phyloP scores from a whole-genome alignment of 345 rosid genomes.

The Cardamine resedifolia region DNA sequence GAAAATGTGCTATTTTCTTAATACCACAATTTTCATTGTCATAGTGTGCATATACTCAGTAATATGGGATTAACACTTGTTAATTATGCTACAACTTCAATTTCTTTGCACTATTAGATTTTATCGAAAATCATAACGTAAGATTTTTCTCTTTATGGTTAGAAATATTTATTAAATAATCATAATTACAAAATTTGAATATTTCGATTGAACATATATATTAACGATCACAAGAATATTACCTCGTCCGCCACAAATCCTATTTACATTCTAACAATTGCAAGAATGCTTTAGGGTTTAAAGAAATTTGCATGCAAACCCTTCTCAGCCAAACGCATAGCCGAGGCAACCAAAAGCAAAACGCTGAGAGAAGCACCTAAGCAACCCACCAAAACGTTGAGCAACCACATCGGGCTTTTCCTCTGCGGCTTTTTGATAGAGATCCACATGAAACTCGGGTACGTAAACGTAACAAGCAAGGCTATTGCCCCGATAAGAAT shows the following conservation, averaged over 20 bases:
- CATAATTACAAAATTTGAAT: constrained; percentile 6
- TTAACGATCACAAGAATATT: neutral
- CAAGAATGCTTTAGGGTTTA: constrained; percentile 44
- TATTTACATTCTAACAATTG: constrained; percentile 12
- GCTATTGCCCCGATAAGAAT: constrained; percentile 63
- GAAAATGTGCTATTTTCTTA: neutral
- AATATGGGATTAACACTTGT: neutral
- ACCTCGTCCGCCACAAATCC: neutral
- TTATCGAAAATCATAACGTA: neutral
- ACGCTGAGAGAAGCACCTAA: constrained; percentile 53
- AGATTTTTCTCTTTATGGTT: neutral
- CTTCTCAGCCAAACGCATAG: constrained; percentile 45
- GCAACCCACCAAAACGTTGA: constrained; percentile 57
- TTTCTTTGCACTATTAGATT: neutral
- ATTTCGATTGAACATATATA: neutral
- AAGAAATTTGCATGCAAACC: constrained; percentile 62
- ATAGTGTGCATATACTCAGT: neutral
- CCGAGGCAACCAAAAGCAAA: constrained; percentile 46
- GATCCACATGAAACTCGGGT: constrained; percentile 75
- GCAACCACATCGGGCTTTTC: constrained; percentile 48
- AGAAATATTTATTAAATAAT: neutral
- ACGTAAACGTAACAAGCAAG: constrained; percentile 61
- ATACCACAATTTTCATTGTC: neutral
- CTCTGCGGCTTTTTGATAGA: constrained; percentile 49
- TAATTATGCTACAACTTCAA: neutral